Evolutionary conservation across 805 yeast species (phyloP).

Genomic region (Ascoidea asiatica): DNA sequence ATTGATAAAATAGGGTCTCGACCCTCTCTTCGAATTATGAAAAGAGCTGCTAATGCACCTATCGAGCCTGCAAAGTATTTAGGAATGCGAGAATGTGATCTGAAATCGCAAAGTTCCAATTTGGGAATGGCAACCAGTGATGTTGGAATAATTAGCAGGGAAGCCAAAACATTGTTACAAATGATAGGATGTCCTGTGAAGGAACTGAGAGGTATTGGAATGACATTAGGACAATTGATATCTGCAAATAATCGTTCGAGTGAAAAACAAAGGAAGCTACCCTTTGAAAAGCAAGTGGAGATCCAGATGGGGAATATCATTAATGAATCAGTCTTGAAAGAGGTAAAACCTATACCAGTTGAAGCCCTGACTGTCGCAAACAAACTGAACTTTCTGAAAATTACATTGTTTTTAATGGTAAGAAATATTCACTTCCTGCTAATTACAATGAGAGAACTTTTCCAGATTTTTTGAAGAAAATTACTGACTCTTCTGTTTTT

Average conservation of each 20-base stretch:
- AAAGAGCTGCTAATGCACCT: constrained; percentile 55
- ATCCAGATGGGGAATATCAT: too few species aligned
- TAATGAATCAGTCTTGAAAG: too few species aligned
- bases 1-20: constrained; percentile 36
- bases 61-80: constrained; percentile 62
- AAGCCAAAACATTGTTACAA: constrained; percentile 41
- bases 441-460: too few species aligned
- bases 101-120: constrained; percentile 40
- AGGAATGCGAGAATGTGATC: constrained; percentile 77
- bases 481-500: too few species aligned
- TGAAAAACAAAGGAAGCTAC: too few species aligned
- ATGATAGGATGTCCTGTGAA: constrained; percentile 43
- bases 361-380: too few species aligned
- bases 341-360: too few species aligned
- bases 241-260: constrained; percentile 15
- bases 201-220: constrained; percentile 70
- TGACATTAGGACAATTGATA: constrained; percentile 51
- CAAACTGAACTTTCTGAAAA: too few species aligned
- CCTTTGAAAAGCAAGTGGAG: too few species aligned
- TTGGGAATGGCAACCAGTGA: constrained; percentile 52
- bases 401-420: too few species aligned
- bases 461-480: too few species aligned
- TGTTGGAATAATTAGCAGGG: constrained; percentile 45
- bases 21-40: constrained; percentile 54
- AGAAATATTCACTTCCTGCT: too few species aligned